These are phyloP conservation scores for Pseudocercospora macadamiae DNA, from an alignment of 2,329 filamentous ascomycete species.

Conservation along the genomic window DNA sequence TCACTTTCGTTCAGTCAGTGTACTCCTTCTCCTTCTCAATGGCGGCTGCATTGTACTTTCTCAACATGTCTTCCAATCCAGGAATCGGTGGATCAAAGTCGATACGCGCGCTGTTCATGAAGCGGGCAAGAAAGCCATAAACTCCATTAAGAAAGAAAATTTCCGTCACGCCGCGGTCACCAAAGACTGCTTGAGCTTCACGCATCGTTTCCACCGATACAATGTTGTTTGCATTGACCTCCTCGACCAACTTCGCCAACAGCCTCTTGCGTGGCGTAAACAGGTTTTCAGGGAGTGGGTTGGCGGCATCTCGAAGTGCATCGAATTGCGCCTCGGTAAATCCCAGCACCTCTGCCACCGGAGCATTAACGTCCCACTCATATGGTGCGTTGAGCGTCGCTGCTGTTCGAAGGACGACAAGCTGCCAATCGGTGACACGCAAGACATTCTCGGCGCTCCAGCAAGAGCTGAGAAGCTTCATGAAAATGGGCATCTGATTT, in stretches of 20 bases:
- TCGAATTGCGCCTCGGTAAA: background rate
- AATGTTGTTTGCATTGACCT: slow-evolving; percentile 6
- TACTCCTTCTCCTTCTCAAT: slow-evolving; percentile 7
- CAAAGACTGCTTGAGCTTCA: background rate
- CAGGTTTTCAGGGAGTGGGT: background rate
- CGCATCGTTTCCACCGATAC: background rate
- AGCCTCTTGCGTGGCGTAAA: background rate
- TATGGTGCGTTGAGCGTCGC: slow-evolving; percentile 3
- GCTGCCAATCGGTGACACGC: background rate
- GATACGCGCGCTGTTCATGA: background rate
- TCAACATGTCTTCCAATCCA: background rate
- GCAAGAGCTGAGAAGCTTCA: background rate
- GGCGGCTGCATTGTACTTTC: slow-evolving; percentile 2
- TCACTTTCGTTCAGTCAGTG: background rate
- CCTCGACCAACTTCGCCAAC: background rate
- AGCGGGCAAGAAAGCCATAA: background rate
- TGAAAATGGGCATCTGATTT: background rate
- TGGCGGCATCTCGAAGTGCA: slow-evolving; percentile 2
- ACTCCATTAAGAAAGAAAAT: background rate
- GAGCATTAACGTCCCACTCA: slow-evolving; percentile 4
- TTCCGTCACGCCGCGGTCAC: background rate
- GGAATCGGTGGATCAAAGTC: background rate
- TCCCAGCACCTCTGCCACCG: background rate
- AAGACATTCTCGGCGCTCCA: background rate
- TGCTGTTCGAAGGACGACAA: background rate